phyloP scores from a whole-genome alignment of 768 basidiomycete species.

The Russula compacta region DNA sequence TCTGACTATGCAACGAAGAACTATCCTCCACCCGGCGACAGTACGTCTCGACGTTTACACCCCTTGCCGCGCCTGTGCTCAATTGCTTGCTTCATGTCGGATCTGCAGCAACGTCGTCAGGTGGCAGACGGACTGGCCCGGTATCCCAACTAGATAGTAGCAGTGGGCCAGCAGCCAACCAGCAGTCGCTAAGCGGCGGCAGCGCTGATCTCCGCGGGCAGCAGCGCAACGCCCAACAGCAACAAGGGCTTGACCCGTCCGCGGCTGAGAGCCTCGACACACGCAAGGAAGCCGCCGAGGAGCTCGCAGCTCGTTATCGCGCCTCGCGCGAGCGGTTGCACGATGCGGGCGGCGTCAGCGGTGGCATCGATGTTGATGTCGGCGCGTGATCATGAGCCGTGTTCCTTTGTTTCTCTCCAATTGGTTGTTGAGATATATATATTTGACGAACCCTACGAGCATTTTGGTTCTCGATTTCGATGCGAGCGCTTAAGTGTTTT shows the following conservation, averaged over 20 bases:
- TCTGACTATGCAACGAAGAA: slow-evolving; percentile 18
- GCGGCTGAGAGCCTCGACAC: slow-evolving; percentile 16
- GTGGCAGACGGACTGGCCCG: slow-evolving; percentile 12
- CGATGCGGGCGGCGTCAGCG: background rate
- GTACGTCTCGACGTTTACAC: background rate
- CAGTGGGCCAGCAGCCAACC: background rate
- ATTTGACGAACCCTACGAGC: background rate
- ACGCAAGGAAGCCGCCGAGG: slow-evolving; percentile 17
- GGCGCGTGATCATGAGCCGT: background rate
- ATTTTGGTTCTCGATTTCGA: no score
- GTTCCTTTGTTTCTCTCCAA: background rate
- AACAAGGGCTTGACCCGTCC: slow-evolving; percentile 8
- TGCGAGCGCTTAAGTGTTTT: no score
- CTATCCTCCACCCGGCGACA: slow-evolving; percentile 19
- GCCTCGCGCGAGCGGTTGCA: slow-evolving; percentile 13
- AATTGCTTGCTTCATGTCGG: background rate
- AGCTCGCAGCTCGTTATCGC: slow-evolving; percentile 15
- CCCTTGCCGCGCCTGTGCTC: background rate
- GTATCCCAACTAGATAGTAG: background rate
- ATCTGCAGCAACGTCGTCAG: slow-evolving; percentile 17
- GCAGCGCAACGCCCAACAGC: background rate
- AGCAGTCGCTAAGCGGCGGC: background rate
- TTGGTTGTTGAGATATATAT: background rate
- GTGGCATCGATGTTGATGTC: background rate
- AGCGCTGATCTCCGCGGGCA: background rate